phyloP scores from a whole-genome alignment of 2,329 filamentous ascomycete species.

The Exophiala spinifera region DNA sequence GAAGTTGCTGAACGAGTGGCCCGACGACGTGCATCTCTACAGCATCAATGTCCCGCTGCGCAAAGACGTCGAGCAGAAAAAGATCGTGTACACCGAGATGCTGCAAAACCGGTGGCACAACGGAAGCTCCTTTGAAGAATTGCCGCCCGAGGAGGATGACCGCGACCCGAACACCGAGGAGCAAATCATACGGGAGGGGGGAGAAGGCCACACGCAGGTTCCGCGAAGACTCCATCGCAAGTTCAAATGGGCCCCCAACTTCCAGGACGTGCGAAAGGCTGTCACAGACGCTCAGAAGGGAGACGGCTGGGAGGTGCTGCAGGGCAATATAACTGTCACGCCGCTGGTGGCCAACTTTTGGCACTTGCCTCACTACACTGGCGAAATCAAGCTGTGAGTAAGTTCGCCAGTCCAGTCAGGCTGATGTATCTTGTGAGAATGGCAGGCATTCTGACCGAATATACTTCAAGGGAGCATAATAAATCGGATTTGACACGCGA shows the following conservation, averaged over 20 bases:
- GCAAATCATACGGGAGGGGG: slow-evolving; percentile 66
- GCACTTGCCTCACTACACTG: slow-evolving; percentile 64
- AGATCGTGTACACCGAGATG: slow-evolving; percentile 79
- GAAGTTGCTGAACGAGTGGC: slow-evolving; percentile 73
- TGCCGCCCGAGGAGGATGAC: slow-evolving; percentile 61
- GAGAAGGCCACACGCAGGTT: slow-evolving; percentile 40
- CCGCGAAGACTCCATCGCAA: slow-evolving; percentile 69
- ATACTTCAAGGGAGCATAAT: slow-evolving; percentile 10
- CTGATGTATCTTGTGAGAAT: background rate
- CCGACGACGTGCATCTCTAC: slow-evolving; percentile 74
- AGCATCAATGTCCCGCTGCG: slow-evolving; percentile 86
- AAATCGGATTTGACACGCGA: background rate
- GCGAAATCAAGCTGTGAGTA: slow-evolving; percentile 82
- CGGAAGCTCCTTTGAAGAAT: slow-evolving; percentile 82
- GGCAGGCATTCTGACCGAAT: no score
- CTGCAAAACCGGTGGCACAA: slow-evolving; percentile 85
- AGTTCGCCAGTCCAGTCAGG: slow-evolving; percentile 18
- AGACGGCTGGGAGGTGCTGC: slow-evolving; percentile 88
- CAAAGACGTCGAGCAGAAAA: slow-evolving; percentile 66
- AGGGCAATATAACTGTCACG: slow-evolving; percentile 85
- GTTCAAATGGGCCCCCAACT: slow-evolving; percentile 91
- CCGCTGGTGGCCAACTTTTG: slow-evolving; percentile 91
- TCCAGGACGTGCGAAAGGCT: slow-evolving; percentile 81
- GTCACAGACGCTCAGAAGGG: slow-evolving; percentile 76
- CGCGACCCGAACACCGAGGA: slow-evolving; percentile 65